Base-by-base conservation (phyloP, 202 grass and related monocot genomes). In the Hordeum pubiflorum region DNA sequence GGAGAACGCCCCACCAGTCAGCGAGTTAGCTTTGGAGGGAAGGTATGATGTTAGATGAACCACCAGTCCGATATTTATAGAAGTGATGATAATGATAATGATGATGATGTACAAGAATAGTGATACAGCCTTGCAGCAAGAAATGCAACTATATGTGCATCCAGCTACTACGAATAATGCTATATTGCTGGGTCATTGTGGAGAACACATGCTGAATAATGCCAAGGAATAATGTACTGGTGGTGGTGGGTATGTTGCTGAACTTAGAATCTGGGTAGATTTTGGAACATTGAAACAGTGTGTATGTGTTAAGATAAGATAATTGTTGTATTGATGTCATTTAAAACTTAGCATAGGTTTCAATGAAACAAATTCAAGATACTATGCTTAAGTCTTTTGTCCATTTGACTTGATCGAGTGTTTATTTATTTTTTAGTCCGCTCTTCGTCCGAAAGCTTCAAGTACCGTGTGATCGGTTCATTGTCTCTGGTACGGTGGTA, bases 211-310 rank as follows among this genome's bases (percentile, higher is more conserved):
- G 26, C 48, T 48, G 78, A 32, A 46, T 58, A 67, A 80, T 37
- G n/a, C 29, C 11, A 86, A 64, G 9, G 23, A 61, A 7, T 23
- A 29, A n/a, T 59, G 23, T 4, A 59, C 27, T 13, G 6, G 17
- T 83, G 72, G 4, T n/a, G 4, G 17, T 83, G 72, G 4, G 54
- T 75, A 55, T 14, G 67, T 83, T 23, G 79, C 38, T 48, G 18
- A 61, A 72, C 38, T 36, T 78, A 50, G 13, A 18, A 10, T 41
- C 44, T 79, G 41, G 26, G 13, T 20, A 78, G 32, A 65, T 64
- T 56, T 21, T 11, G 43, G 58, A 22, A 33, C 20, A 26, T 14
- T 4, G 2, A 9, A 6, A 48, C 58, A 14, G 3, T 59, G 9
- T 40, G 13, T 61, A 61, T 13, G 1, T 26, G 8, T 41, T 61